Evolutionary conservation across 257 asterid genomes (phyloP).

Genomic region (Cynanchum wilfordii): DNA sequence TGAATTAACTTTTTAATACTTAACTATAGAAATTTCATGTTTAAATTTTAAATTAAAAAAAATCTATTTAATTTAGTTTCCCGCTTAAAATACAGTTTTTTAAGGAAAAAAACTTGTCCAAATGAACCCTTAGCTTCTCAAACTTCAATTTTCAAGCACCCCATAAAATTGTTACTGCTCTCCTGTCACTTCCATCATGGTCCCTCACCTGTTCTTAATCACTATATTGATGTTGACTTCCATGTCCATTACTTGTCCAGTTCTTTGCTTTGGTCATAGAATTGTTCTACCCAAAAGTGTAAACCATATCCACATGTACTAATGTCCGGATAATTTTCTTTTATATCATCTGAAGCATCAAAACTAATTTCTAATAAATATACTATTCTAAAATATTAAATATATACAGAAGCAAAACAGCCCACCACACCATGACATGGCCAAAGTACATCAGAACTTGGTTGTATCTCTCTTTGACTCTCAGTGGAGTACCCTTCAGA

Average conservation of each 20-base stretch:
- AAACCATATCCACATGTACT: not conserved
- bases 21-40: too few species aligned
- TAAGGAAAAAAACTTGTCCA: too few species aligned
- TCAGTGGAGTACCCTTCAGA: conserved; percentile 99
- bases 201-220: not conserved
- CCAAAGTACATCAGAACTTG: conserved; percentile 74
- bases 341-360: not conserved
- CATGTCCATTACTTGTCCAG: not conserved
- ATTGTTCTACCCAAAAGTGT: not conserved
- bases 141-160: not conserved
- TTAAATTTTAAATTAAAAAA: too few species aligned
- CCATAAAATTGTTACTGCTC: not conserved
- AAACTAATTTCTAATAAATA: not conserved
- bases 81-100: too few species aligned
- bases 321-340: not conserved
- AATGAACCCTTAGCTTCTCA: not conserved
- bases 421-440: conserved; percentile 57
- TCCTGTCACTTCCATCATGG: not conserved
- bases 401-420: conserved; percentile 47
- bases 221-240: not conserved
- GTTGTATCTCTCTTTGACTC: conserved; percentile 84
- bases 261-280: not conserved
- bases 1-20: too few species aligned
- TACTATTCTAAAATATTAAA: conserved; percentile 5
- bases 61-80: too few species aligned